Conservation (phyloP, 495 filamentous ascomycete species). For the Sphaerosporella brunnea region DNA sequence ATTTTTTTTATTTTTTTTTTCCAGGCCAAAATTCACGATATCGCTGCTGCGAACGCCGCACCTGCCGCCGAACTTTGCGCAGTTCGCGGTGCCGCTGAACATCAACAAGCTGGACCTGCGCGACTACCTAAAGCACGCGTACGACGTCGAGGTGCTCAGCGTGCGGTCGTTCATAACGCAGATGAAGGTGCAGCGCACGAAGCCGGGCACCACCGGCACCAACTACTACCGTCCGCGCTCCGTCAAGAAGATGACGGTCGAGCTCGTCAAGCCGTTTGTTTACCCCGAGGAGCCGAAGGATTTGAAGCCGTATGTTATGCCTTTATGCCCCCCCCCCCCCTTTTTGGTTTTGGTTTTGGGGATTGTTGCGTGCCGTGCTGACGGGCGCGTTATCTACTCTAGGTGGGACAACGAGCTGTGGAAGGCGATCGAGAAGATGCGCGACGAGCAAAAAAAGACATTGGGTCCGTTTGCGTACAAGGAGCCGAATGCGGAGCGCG, state of each 20-base stretch:
- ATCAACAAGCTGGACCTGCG: constrained; percentile 84
- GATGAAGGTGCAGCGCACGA: constrained; percentile 38
- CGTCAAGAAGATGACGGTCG: constrained; percentile 79
- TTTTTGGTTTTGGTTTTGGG: too few relatives aligned
- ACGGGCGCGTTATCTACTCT: not conserved
- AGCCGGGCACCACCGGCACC: constrained; percentile 30
- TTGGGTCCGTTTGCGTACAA: constrained; percentile 21
- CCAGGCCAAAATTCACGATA: constrained; percentile 66
- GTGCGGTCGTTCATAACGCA: constrained; percentile 68
- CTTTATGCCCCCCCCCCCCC: too few relatives aligned
- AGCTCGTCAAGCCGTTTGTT: constrained; percentile 65
- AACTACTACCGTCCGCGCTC: constrained; percentile 40
- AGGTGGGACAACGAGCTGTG: constrained; percentile 38
- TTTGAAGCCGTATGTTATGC: constrained; percentile 34
- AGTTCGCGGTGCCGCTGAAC: constrained; percentile 67
- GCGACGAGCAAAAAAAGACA: constrained; percentile 19
- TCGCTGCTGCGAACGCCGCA: constrained; percentile 53
- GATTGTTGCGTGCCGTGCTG: not conserved
- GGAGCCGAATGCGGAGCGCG: constrained; percentile 26
- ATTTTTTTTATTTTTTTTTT: too few relatives aligned
- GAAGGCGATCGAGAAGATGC: constrained; percentile 29
- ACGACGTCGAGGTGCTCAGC: constrained; percentile 45
- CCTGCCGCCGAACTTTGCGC: constrained; percentile 58
- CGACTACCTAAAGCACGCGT: constrained; percentile 68
- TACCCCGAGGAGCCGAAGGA: constrained; percentile 54